phyloP scores from a whole-genome alignment of 768 basidiomycete genomes.

The Trametes coccinea region DNA sequence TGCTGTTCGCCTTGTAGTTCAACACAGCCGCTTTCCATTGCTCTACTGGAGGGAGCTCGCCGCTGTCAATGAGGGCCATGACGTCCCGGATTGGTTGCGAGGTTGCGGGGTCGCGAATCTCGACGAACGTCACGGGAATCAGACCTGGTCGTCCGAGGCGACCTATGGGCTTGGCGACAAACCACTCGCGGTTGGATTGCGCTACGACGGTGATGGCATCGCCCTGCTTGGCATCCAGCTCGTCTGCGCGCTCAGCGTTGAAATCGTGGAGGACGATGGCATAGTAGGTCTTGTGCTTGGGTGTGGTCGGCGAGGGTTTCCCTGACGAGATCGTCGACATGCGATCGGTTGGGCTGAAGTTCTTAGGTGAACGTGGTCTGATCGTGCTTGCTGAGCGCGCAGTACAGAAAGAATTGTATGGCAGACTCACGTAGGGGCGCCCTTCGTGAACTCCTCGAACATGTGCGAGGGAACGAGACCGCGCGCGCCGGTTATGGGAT shows the following conservation, averaged over 20 bases:
- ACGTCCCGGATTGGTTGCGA: slow-evolving; percentile 78
- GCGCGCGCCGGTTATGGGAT: slow-evolving; percentile 87
- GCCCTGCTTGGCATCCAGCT: slow-evolving; percentile 91
- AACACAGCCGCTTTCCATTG: slow-evolving; percentile 98
- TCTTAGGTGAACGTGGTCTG: slow-evolving; percentile 24
- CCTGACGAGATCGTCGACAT: slow-evolving; percentile 11
- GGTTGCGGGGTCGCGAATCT: slow-evolving; percentile 91
- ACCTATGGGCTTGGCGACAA: slow-evolving; percentile 98
- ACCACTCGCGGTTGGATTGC: slow-evolving; percentile 99
- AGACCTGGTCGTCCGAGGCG: slow-evolving; percentile 92
- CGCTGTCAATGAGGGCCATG: slow-evolving; percentile 76
- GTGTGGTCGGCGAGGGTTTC: slow-evolving; percentile 25
- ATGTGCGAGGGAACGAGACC: slow-evolving; percentile 84
- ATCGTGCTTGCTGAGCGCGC: slow-evolving; percentile 1
- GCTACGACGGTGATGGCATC: slow-evolving; percentile 97
- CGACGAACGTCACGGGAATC: slow-evolving; percentile 96
- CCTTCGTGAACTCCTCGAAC: slow-evolving; percentile 92
- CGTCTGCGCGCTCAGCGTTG: slow-evolving; percentile 91
- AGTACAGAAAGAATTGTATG: background rate
- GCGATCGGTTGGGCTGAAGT: slow-evolving; percentile 13
- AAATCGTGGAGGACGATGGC: slow-evolving; percentile 97
- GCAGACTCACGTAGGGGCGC: slow-evolving; percentile 54
- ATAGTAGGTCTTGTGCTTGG: slow-evolving; percentile 73
- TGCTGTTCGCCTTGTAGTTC: slow-evolving; percentile 94
- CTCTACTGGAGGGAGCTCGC: slow-evolving; percentile 93